Evolutionary conservation across 768 basidiomycete genomes (phyloP), one percentile per base, ranked within the genome.

Genomic region (Neoboletus subvelutipes): DNA sequence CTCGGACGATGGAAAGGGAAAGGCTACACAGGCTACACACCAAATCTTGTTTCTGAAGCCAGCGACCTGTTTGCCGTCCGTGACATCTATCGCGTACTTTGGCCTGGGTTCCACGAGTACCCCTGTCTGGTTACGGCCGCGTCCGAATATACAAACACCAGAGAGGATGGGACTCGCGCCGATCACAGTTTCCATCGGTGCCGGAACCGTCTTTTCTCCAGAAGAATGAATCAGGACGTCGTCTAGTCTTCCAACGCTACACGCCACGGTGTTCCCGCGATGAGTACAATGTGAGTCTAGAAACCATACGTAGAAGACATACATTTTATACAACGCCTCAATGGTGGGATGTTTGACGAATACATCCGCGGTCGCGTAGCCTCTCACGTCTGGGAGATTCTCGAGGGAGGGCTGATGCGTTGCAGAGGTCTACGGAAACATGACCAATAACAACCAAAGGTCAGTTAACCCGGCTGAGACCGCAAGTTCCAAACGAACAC

Each of bases 331-430:
- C 24, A 78, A 63, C 18, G 71, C 67, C 7, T 73, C 63, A 7
- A 75, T 73, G 6, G 73, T 75, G 1, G 81, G 80, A 59, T 83
- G 81, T 20, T 68, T 71, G 33, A 73, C 53, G 56, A 77, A 79
- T 6, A 80, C 60, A 64, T 81, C 81, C 4, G 73, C 73, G 11
- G 75, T 79, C 2, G 74, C 75, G 48, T 79, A 81, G 17, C 79
- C 79, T 42, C 60, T 65, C 6, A 68, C 66, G 37, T 80, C 74
- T 3, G 62, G 56, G 5, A 77, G 26, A 48, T 78, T 78, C 22
- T 73, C 69, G 4, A 73, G 60, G 3, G 69, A 64, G 1, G 66
- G 57, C 15, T 63, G 60, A 54, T 74, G 69, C 4, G 47, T 72
- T 5, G 69, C 59, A 26, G 50, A 64, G 12, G 63, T 63, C 76